phyloP scores from a whole-genome alignment of 805 yeast genomes.

The Babjeviella inositovora region DNA sequence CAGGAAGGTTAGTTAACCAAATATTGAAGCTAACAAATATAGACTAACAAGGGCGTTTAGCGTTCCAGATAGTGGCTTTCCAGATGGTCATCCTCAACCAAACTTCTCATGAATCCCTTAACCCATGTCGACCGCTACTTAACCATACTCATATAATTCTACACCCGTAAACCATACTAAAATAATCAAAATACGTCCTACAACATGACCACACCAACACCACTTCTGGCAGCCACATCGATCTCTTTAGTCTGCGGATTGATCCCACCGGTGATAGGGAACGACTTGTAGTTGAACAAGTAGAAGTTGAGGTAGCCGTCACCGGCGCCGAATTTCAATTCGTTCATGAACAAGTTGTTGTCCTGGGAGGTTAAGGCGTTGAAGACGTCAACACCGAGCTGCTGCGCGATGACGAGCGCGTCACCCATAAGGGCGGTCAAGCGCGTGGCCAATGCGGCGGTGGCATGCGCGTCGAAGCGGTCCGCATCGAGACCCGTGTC shows the following conservation, averaged over 20 bases:
- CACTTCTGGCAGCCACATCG: constrained; percentile 45
- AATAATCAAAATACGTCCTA: too few relatives aligned
- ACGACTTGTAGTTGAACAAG: constrained; percentile 77
- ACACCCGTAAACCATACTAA: too few relatives aligned
- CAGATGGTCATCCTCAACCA: too few relatives aligned
- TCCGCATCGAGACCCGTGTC: constrained; percentile 32
- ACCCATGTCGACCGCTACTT: too few relatives aligned
- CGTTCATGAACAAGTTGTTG: constrained; percentile 67
- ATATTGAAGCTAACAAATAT: too few relatives aligned
- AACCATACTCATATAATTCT: too few relatives aligned
- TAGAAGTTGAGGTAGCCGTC: constrained; percentile 88
- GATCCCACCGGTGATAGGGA: constrained; percentile 72
- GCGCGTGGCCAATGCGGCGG: constrained; percentile 33
- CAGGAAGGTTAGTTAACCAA: too few relatives aligned
- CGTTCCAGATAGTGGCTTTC: too few relatives aligned
- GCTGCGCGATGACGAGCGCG: constrained; percentile 61
- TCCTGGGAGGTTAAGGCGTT: constrained; percentile 89
- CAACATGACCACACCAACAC: constrained; percentile 81
- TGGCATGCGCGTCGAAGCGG: constrained; percentile 18
- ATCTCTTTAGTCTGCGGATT: constrained; percentile 34
- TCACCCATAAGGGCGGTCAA: constrained; percentile 49
- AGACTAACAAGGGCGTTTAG: too few relatives aligned
- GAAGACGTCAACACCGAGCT: constrained; percentile 69
- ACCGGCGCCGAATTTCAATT: constrained; percentile 81
- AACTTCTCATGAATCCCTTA: too few relatives aligned